A percentile compares a stretch with the other conserved stretches of the same genome.
Conservation (phyloP, 2,329 filamentous ascomycete species). For the Achaetomium macrosporum region DNA sequence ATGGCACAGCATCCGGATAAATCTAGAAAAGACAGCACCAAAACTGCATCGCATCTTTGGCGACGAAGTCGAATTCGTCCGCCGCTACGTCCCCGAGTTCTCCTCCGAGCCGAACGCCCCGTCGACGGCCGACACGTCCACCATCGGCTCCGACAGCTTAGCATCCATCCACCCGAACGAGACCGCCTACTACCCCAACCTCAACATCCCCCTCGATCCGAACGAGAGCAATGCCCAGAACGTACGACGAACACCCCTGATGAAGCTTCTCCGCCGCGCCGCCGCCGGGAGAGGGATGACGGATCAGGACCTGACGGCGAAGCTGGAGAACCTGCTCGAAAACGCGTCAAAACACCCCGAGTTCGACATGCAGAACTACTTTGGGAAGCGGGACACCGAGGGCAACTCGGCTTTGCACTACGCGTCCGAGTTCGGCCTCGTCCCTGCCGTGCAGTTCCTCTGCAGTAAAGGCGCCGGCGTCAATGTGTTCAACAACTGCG, state of each 20-base stretch:
- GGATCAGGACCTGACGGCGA: constrained; percentile 18
- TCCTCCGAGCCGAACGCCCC: constrained; percentile 19
- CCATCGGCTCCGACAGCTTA: constrained; percentile 21
- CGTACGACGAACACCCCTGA: constrained; percentile 22
- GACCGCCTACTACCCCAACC: neutral
- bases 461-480: constrained; percentile 19
- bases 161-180: constrained; percentile 17
- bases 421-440: constrained; percentile 25
- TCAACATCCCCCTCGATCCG: constrained; percentile 10
- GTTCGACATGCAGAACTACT: constrained; percentile 15
- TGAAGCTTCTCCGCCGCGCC: constrained; percentile 23
- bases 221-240: constrained; percentile 20
- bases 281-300: constrained; percentile 19
- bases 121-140: constrained; percentile 21
- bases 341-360: constrained; percentile 15
- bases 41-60: constrained; percentile 26
- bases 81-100: constrained; percentile 26
- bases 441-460: constrained; percentile 23
- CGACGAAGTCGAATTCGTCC: constrained; percentile 25
- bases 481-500: constrained; percentile 27
- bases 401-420: constrained; percentile 26
- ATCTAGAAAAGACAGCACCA: constrained; percentile 19
- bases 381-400: constrained; percentile 25
- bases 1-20: constrained; percentile 24
- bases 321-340: constrained; percentile 19